Evolutionary conservation across 2,329 filamentous ascomycete genomes (phyloP).

Genomic region (Cercospora zeina): DNA sequence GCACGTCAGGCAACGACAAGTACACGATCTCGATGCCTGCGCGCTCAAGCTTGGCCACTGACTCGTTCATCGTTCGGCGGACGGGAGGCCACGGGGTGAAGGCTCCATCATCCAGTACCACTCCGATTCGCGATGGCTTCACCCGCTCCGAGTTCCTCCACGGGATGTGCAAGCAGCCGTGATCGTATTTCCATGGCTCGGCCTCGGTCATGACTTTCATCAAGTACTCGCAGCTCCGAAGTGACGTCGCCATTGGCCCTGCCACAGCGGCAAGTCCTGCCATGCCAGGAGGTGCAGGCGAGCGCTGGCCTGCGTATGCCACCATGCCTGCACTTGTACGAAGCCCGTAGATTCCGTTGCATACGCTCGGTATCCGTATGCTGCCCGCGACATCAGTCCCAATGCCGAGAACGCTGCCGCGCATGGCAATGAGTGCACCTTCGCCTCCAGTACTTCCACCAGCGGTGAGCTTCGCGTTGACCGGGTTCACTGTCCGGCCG

Average conservation of each 20-base stretch:
- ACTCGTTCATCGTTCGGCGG: slow-evolving; percentile 47
- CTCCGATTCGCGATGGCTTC: slow-evolving; percentile 44
- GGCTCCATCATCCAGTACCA: slow-evolving; percentile 51
- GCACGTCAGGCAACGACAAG: slow-evolving; percentile 25
- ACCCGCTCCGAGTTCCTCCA: slow-evolving; percentile 37
- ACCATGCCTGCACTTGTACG: slow-evolving; percentile 21
- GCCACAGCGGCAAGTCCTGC: slow-evolving; percentile 34
- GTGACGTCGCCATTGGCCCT: slow-evolving; percentile 34
- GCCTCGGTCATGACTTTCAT: slow-evolving; percentile 27
- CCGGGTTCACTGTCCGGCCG: slow-evolving; percentile 59
- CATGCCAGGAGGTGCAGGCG: slow-evolving; percentile 38
- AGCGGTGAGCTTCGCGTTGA: slow-evolving; percentile 59
- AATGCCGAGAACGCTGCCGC: slow-evolving; percentile 60
- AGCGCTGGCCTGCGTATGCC: slow-evolving; percentile 40
- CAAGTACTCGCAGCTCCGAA: slow-evolving; percentile 31
- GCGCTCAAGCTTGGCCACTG: slow-evolving; percentile 42
- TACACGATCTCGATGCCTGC: slow-evolving; percentile 41
- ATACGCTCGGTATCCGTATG: slow-evolving; percentile 84
- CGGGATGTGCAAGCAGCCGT: slow-evolving; percentile 42
- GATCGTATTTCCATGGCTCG: slow-evolving; percentile 47
- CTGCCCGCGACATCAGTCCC: slow-evolving; percentile 62
- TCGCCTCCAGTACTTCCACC: slow-evolving; percentile 69
- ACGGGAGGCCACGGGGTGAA: slow-evolving; percentile 56
- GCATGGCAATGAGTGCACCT: slow-evolving; percentile 59
- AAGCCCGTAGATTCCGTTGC: slow-evolving; percentile 47